Base-by-base conservation (phyloP, 805 yeast species). In the Kockiozyma suomiensis region DNA sequence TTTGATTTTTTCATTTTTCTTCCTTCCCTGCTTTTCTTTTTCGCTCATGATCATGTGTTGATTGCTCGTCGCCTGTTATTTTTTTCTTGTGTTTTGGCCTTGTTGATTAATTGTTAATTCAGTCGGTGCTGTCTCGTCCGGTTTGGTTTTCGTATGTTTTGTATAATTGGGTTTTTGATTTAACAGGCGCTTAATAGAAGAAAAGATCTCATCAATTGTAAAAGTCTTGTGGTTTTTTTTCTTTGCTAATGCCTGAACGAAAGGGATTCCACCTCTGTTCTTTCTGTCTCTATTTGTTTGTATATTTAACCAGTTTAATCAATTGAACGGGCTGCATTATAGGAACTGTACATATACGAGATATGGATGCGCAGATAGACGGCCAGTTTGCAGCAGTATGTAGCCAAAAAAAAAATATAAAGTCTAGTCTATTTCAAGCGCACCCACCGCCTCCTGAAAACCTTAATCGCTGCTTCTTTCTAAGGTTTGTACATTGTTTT, bases 181-280 rank as follows among this genome's bases (percentile, higher is more conserved):
- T 49, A 38, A 49, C 53, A 23, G 53, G 53, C 53, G 53, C 53
- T 37, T 23, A 49, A 49, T 49, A 17, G 25, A 49, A 41, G 33
- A 19, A 21, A 30, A 49, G 37, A 10, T 7, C 10, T 30, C 33
- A 30, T 26, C 28, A 32, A 45, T 21, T n/a, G 26, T 13, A 47
- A 32, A 26, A 32, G 26, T 26, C 40, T 32, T 6, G 10, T 30
- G 6, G 33, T 30, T 30, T 30, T 30, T 10, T 30, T 30, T 30
- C 25, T 23, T 37, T n/a, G 35, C 35, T 37, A 15, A 6, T 37
- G 33, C 19, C 17, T n/a, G 17, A 15, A 37, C 33, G 33, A 30
- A 30, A 30, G 10, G 10, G 33, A 6, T 6, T 30, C 33, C 6
- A 30, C 33, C n/a, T n/a, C n/a, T n/a, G n/a, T n/a, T n/a, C n/a